Evolutionary conservation across 768 basidiomycete species (phyloP), one percentile per base, ranked within the genome.

Genomic region (Leucocoprinus leucothites): DNA sequence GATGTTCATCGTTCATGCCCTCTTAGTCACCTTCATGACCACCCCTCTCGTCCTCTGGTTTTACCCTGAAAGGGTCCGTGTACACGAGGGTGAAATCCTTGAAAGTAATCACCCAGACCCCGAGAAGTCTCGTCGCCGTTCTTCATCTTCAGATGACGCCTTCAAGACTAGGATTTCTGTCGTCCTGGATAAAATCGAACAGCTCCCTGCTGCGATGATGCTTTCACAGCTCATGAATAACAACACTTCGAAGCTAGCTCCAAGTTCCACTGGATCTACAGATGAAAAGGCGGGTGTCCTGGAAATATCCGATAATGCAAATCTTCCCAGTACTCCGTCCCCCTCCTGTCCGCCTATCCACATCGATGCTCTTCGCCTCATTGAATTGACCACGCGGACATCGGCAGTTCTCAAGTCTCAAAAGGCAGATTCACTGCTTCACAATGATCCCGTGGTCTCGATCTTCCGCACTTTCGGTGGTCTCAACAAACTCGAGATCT

Each of bases 311-410:
- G 52, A 46, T 11, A 14, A 7, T 16, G 11, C 9, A 1, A 34
- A 60, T 21, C n/a, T 53, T 2, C 56, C 31, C 50, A 6, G 16
- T n/a, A 19, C 34, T 40, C 21, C 47, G 6, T 36, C 49, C 3
- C 34, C 53, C 3, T n/a, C 54, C 13, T 50, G 48, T 11, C 52
- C 63, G 0, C 58, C 57, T 11, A 70, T 84, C 48, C 69, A 74
- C 9, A 75, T 96, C 31, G 82, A 92, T 59, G 89, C 89, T 0
- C 78, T 98, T 1, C 92, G 95, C 18, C 79, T 98, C 7, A 83
- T 98, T 61, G 94, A 98, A 66, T 74, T 98, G 43, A 90, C 91
- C 1, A 87, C 87, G 35, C 88, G 97, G 56, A 91, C 91, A 1
- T 94, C 91, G 2, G 88, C 89, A 1, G 83, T 96, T 34, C 82